phyloP scores from a whole-genome alignment of 2,329 filamentous ascomycete species.

The Neonectria sp. region DNA sequence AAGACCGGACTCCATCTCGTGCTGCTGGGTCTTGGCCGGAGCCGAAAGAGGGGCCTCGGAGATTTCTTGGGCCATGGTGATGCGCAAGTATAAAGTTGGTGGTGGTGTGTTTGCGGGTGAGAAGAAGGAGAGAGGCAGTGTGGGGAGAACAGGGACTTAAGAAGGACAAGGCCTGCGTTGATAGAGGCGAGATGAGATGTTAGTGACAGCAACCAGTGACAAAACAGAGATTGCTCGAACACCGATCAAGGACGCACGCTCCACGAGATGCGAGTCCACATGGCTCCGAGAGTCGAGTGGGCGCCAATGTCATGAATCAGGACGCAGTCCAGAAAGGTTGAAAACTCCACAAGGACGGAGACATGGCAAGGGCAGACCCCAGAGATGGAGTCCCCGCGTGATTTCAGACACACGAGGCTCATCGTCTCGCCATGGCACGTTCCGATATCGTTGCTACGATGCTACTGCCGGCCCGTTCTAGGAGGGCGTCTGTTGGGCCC shows the following conservation, averaged over 20 bases:
- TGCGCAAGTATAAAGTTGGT: neutral
- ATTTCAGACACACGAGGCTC: neutral
- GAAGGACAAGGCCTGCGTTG: conserved; percentile 5
- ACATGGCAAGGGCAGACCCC: conserved; percentile 11
- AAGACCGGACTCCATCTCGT: conserved; percentile 5
- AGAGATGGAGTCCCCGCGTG: conserved; percentile 11
- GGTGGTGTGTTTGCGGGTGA: neutral
- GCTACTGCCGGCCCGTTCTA: neutral
- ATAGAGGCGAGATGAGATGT: conserved; percentile 9
- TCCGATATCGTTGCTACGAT: neutral
- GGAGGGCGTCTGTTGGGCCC: neutral
- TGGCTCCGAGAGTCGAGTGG: neutral
- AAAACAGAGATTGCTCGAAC: neutral
- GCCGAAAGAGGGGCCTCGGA: conserved; percentile 1
- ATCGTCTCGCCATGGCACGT: conserved; percentile 5
- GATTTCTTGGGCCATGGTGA: conserved; percentile 13
- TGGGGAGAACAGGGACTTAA: neutral
- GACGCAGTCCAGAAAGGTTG: neutral
- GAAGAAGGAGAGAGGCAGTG: neutral
- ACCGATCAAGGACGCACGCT: conserved; percentile 18
- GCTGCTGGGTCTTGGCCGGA: conserved; percentile 10
- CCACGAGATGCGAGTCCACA: conserved; percentile 23
- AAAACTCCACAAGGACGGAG: conserved; percentile 9
- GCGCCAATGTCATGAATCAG: conserved; percentile 19
- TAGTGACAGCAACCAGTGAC: neutral